phyloP scores from a whole-genome alignment of 2,329 filamentous ascomycete species.

The Aspergillus clavatus region DNA sequence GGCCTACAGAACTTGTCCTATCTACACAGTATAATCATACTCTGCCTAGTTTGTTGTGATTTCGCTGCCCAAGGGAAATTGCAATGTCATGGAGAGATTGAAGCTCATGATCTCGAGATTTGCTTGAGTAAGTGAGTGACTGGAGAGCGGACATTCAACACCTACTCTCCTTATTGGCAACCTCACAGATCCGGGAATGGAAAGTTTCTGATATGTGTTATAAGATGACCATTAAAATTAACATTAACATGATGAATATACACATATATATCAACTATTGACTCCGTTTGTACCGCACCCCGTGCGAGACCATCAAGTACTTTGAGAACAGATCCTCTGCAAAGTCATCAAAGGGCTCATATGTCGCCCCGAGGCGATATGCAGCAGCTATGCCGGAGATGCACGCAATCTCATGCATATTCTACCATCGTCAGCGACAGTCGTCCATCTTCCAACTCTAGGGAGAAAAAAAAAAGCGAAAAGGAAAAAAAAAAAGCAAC shows the following conservation, averaged over 20 bases:
- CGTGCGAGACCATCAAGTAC: conserved; percentile 31
- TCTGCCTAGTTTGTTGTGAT: no score
- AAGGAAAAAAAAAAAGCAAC: background rate
- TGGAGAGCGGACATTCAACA: no score
- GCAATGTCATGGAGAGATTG: no score
- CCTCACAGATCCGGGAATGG: conserved; percentile 34
- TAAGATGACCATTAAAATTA: no score
- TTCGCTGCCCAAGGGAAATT: no score
- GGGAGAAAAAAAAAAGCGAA: no score
- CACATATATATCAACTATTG: background rate
- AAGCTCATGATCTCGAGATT: no score
- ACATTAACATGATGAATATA: background rate
- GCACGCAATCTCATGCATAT: conserved; percentile 63
- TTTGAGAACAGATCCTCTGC: conserved; percentile 29
- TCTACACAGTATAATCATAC: no score
- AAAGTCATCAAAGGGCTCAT: conserved; percentile 40
- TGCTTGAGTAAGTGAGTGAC: no score
- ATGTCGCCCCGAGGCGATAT: conserved; percentile 62
- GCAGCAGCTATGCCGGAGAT: conserved; percentile 68
- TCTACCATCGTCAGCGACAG: conserved; percentile 15
- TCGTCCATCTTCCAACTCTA: background rate
- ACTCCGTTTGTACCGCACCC: conserved; percentile 21
- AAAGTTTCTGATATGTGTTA: conserved; percentile 33
- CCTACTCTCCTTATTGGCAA: no score
- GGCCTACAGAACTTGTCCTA: no score